phyloP scores from a whole-genome alignment of 2,329 filamentous ascomycete species.

The Aotearoamyces nothofagi region DNA sequence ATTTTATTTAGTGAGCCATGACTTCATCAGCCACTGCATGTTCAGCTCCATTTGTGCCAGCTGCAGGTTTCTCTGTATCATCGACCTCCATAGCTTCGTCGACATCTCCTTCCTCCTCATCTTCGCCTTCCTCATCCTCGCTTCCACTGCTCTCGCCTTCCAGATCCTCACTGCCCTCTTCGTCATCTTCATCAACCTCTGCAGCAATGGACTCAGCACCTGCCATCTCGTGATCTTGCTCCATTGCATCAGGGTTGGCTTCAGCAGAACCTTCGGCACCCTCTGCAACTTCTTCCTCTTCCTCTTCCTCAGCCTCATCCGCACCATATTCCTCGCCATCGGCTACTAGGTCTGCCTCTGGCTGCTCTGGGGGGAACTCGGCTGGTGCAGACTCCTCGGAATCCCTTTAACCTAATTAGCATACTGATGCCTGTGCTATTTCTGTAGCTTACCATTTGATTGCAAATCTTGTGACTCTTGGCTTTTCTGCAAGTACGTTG shows the following conservation, averaged over 20 bases:
- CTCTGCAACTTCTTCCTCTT: constrained; percentile 43
- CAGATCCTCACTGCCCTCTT: constrained; percentile 65
- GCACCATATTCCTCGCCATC: constrained; percentile 87
- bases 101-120: constrained; percentile 21
- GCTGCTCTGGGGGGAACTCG: constrained; percentile 94
- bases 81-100: constrained; percentile 37
- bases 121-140: constrained; percentile 46
- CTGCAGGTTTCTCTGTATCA: constrained; percentile 16
- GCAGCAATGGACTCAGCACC: constrained; percentile 41
- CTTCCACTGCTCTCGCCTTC: constrained; percentile 64
- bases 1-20: constrained; percentile 19
- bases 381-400: constrained; percentile 93
- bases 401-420: constrained; percentile 47
- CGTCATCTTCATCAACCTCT: constrained; percentile 46
- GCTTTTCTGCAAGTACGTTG: constrained; percentile 93
- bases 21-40: constrained; percentile 13
- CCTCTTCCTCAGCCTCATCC: constrained; percentile 68
- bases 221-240: constrained; percentile 63
- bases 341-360: constrained; percentile 74
- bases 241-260: constrained; percentile 25
- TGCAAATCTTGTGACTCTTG: constrained; percentile 88
- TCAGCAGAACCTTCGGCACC: constrained; percentile 36
- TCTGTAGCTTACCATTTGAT: constrained; percentile 75
- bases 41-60: constrained; percentile 7
- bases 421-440: constrained; percentile 2